These are phyloP conservation scores for Phylloporus rhodoxanthus DNA, from an alignment of 768 basidiomycete genomes.

Conservation along the genomic window DNA sequence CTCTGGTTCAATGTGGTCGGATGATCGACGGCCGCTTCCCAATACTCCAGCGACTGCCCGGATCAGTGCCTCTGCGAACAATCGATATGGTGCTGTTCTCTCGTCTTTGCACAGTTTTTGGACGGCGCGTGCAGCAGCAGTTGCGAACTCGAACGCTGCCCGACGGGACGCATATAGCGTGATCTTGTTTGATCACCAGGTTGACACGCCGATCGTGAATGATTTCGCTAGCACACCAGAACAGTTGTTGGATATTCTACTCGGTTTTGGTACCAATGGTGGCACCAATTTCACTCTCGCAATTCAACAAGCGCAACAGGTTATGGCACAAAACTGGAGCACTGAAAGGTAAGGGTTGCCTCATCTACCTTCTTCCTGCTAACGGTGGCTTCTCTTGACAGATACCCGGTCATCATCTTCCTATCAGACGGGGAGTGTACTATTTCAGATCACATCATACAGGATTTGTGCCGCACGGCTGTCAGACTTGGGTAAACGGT, in stretches of 20 bases:
- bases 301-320: conserved; percentile 27
- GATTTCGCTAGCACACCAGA: conserved; percentile 44
- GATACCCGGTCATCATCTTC: conserved; percentile 35
- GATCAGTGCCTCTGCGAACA: conserved; percentile 35
- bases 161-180: conserved; percentile 55
- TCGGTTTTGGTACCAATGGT: conserved; percentile 26
- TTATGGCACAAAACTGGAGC: conserved; percentile 47
- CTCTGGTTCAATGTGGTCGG: conserved; percentile 45
- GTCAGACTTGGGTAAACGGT: conserved; percentile 40
- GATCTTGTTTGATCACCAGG: conserved; percentile 36
- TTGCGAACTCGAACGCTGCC: conserved; percentile 20
- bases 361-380: not conserved
- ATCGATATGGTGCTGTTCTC: conserved; percentile 55
- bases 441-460: conserved; percentile 33
- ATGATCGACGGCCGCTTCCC: conserved; percentile 40
- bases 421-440: conserved; percentile 43
- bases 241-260: conserved; percentile 35
- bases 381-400: not conserved
- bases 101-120: conserved; percentile 54
- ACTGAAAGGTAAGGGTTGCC: conserved; percentile 37
- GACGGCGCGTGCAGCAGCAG: conserved; percentile 42
- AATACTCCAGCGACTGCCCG: conserved; percentile 37
- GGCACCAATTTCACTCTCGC: conserved; percentile 45
- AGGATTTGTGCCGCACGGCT: conserved; percentile 39
- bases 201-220: conserved; percentile 32